Base-by-base conservation (phyloP, 2,329 filamentous ascomycete species). In the Zelopaecilomyces penicillatus region DNA sequence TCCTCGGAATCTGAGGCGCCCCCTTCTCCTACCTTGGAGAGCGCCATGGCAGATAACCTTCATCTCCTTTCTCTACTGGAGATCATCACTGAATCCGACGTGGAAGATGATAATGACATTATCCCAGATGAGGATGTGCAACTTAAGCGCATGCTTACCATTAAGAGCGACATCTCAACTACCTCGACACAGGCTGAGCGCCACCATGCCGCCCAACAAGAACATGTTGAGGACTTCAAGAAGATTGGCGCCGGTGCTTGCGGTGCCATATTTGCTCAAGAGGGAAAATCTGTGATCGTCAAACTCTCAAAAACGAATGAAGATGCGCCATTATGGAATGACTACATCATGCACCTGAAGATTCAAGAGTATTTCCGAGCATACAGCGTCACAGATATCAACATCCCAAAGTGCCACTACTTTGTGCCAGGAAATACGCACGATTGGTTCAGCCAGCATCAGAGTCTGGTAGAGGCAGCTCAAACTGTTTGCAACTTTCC, bases 221-320 rank as follows among this genome's bases (percentile, higher is more conserved):
- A 42, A 30, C 12, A 39, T 9, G 12, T 29, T 6, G 6, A 37
- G 5, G 30, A 12, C 2, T 52, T 41, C 31, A 41, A 10, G 6
- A 52, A 53, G 32, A 55, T 59, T n/a, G 57, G 56, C 4, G 48
- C 48, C 0, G 57, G 56, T 0, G 50, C 50, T 5, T 56, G 57
- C 35, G 53, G 55, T 3, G 47, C 38, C 4, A 30, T 58, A 2
- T 53, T 56, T 27, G 43, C 30, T 6, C 38, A 35, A 1, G 32
- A 48, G 2, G 47, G 44, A 6, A 27, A 41, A 5, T 34, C 46
- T 5, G 1, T 45, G 0, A 53, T 40, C 0, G 26, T 50, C 30
- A 58, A 58, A 11, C 12, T 57, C 3, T 44, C 50, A 4, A 57
- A 50, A 44, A 35, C 37, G 2, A 11, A 28, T 9, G 38, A 49